Percentiles rank a stretch among this genome's conserved stretches.
Conservation (phyloP, 352 stramenopile genomes). For the Blastocystis sp. region DNA sequence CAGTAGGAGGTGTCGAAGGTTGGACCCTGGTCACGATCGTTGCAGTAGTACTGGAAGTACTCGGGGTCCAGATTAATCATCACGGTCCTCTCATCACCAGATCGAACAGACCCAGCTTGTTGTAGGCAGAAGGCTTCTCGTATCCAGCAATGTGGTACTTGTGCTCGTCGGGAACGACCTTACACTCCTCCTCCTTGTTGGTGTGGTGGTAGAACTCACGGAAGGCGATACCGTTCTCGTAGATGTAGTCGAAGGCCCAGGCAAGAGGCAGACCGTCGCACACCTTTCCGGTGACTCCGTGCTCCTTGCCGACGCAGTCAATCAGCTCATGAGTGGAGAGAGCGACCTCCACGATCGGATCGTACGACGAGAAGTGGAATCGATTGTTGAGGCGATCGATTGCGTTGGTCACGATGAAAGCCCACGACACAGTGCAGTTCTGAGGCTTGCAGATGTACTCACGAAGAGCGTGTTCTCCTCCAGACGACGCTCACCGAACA, state of each 20-base stretch:
- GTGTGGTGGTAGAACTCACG: neutral
- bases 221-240: neutral
- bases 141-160: conserved; percentile 1
- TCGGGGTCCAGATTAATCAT: neutral
- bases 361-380: neutral
- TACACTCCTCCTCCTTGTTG: neutral
- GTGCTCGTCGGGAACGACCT: too few species aligned
- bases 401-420: neutral
- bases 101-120: neutral
- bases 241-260: neutral
- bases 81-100: neutral
- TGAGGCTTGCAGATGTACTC: conserved; percentile 2
- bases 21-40: neutral
- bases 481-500: too few species aligned
- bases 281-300: neutral
- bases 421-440: neutral
- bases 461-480: neutral
- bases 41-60: conserved; percentile 2
- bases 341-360: neutral
- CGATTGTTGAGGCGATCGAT: neutral
- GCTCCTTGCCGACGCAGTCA: neutral
- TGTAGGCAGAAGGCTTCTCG: neutral
- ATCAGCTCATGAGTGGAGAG: neutral
- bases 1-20: neutral
- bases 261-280: neutral